phyloP scores from a whole-genome alignment of 2,329 filamentous ascomycete species.

The Didymella exigua region DNA sequence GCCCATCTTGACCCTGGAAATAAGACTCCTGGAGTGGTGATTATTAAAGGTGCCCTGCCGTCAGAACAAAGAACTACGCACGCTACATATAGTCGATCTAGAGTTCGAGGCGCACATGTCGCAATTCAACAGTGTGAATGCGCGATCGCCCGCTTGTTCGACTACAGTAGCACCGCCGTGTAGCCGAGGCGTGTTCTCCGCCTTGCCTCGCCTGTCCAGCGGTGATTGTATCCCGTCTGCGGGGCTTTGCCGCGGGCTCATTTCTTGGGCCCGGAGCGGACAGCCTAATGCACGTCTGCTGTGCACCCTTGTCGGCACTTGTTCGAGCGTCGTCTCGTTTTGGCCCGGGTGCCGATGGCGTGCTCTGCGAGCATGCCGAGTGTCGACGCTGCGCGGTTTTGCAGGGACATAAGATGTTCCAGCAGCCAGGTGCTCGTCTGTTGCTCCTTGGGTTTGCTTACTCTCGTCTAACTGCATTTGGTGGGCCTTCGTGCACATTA shows the following conservation, averaged over 20 bases:
- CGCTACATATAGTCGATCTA: constrained; percentile 8
- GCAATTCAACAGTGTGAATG: constrained; percentile 24
- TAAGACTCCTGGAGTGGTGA: not conserved
- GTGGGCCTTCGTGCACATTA: constrained; percentile 17
- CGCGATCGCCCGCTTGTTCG: constrained; percentile 23
- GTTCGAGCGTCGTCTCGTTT: constrained; percentile 8
- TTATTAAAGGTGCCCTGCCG: not conserved
- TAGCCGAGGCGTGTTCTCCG: constrained; percentile 15
- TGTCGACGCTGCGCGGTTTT: constrained; percentile 4
- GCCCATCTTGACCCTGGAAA: constrained; percentile 21
- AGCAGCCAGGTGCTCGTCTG: constrained; percentile 5
- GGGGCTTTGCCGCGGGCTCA: constrained; percentile 10
- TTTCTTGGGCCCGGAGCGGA: constrained; percentile 4
- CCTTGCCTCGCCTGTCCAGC: not conserved
- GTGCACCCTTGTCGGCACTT: constrained; percentile 7
- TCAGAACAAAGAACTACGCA: not conserved
- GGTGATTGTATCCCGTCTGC: constrained; percentile 7
- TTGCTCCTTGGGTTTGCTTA: not conserved
- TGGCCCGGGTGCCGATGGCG: constrained; percentile 28
- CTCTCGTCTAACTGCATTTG: not conserved
- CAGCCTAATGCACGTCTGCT: constrained; percentile 1
- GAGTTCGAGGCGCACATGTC: constrained; percentile 22
- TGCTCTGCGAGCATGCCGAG: constrained; percentile 14
- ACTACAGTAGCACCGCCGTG: constrained; percentile 24
- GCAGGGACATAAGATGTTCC: constrained; percentile 15